A percentile compares a stretch with the other conserved stretches of the same genome.
phyloP scores from a whole-genome alignment of 495 filamentous ascomycete species.

The Aspergillus carlsbadensis region DNA sequence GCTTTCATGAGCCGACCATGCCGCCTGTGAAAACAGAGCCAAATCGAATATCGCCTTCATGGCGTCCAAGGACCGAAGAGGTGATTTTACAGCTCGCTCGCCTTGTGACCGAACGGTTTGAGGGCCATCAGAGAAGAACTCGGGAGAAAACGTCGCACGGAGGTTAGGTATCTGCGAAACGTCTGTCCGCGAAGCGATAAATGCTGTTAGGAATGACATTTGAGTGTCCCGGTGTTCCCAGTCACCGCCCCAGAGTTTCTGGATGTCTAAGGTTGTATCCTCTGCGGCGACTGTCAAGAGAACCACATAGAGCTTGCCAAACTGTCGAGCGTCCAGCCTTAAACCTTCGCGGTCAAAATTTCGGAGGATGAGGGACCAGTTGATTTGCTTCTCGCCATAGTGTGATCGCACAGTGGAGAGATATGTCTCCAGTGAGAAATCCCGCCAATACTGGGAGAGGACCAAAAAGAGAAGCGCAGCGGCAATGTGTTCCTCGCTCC shows the following conservation, averaged over 20 bases:
- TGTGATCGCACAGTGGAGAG: constrained; percentile 60
- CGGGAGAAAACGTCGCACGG: constrained; percentile 69
- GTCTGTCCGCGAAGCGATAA: constrained; percentile 74
- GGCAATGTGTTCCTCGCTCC: constrained; percentile 80
- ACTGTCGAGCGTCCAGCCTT: constrained; percentile 72
- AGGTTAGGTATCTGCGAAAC: constrained; percentile 78
- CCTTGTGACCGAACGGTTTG: constrained; percentile 69
- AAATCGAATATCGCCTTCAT: constrained; percentile 78
- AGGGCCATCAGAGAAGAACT: constrained; percentile 72
- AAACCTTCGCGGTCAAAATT: constrained; percentile 81
- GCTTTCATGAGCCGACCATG: constrained; percentile 64
- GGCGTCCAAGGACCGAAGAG: constrained; percentile 84
- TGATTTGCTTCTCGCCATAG: constrained; percentile 58
- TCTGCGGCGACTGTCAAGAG: constrained; percentile 67
- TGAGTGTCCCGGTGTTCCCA: constrained; percentile 87
- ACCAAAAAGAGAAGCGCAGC: constrained; percentile 81
- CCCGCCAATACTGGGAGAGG: constrained; percentile 60
- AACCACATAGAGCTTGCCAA: constrained; percentile 73
- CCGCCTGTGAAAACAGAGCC: constrained; percentile 62
- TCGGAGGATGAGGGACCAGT: constrained; percentile 79
- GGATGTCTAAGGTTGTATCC: constrained; percentile 65
- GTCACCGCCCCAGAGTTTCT: constrained; percentile 84
- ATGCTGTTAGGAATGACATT: constrained; percentile 84
- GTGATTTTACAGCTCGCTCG: constrained; percentile 74
- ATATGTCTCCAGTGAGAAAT: constrained; percentile 72